Conservation (phyloP, 2,329 filamentous ascomycete genomes). For the Trichoderma atrobrunneum region DNA sequence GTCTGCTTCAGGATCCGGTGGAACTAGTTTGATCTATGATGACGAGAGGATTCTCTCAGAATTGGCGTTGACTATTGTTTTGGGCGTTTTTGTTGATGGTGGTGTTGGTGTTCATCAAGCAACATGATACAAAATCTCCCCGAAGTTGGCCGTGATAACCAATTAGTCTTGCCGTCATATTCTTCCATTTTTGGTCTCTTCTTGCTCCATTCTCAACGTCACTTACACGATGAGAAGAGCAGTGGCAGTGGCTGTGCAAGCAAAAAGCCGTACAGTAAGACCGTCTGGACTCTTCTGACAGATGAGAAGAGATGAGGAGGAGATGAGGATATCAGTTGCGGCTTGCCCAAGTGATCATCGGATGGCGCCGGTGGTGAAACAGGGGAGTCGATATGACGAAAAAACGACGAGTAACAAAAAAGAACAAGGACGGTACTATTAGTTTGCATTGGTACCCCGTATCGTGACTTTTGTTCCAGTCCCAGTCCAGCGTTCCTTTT, state of each 20-base stretch:
- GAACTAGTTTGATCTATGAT: not conserved
- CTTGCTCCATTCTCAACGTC: not conserved
- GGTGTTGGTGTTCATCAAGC: not conserved
- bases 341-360: not conserved
- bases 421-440: not conserved
- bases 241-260: not conserved
- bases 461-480: not conserved
- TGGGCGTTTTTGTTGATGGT: not conserved
- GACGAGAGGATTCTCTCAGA: not conserved
- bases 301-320: not conserved
- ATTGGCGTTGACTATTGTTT: not conserved
- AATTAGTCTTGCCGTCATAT: not conserved
- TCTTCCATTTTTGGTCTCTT: not conserved
- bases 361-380: not conserved
- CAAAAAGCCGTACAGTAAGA: not conserved
- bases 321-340: not conserved
- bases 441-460: conserved; percentile 1
- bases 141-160: not conserved
- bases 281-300: not conserved
- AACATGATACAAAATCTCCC: not conserved
- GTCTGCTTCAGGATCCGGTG: not conserved
- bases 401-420: not conserved
- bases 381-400: not conserved
- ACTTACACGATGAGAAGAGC: not conserved
- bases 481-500: no score